These are phyloP conservation scores for Lasiosphaeria miniovina DNA, from an alignment of 495 filamentous ascomycete species.

Conservation along the genomic window DNA sequence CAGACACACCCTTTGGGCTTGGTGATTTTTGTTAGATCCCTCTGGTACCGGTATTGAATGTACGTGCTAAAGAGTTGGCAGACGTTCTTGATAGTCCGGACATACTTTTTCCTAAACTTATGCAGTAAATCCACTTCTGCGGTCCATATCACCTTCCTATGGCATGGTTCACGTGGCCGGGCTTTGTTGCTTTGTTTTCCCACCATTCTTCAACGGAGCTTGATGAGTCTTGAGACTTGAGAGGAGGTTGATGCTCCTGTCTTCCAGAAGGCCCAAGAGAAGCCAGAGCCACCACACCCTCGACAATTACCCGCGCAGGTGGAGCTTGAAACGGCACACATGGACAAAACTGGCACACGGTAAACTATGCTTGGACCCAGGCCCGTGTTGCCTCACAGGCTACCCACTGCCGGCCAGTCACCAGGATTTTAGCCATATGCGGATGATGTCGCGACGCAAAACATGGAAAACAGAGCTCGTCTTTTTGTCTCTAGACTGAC, in stretches of 20 bases:
- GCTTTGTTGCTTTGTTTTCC: no score
- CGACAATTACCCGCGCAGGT: not conserved
- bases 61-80: no score
- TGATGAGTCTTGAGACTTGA: not conserved
- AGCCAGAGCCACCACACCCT: not conserved
- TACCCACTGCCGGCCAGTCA: not conserved
- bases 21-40: no score
- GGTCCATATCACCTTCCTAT: no score
- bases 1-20: no score
- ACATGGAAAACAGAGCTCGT: not conserved
- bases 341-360: not conserved
- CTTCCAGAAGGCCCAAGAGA: not conserved
- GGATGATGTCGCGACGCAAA: not conserved
- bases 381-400: constrained; percentile 1
- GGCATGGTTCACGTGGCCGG: no score
- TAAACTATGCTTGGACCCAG: not conserved
- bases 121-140: no score
- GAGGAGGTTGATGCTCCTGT: not conserved
- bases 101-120: no score
- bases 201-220: no score
- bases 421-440: not conserved
- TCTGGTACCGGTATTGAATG: no score
- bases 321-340: not conserved
- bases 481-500: no score
- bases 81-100: no score